Conservation (phyloP, 768 basidiomycete species). For the Hygrocybe punicea region DNA sequence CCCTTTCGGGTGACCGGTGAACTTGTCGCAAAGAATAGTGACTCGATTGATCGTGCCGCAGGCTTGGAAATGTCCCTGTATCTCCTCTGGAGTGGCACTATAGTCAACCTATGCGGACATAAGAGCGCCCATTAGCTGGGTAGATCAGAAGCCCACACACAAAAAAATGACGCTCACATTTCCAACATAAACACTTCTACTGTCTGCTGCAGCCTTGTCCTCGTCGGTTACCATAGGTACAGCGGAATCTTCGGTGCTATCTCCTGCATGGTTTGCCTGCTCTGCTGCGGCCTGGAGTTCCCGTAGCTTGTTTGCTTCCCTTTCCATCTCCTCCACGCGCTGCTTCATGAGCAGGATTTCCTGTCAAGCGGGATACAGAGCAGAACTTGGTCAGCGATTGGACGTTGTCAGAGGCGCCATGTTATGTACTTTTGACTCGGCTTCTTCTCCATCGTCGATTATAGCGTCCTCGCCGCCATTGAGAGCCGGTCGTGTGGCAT, state of each 20-base stretch:
- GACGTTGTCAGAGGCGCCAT: constrained; percentile 9
- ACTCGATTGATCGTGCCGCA: constrained; percentile 98
- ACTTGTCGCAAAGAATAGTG: constrained; percentile 99
- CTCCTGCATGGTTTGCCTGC: constrained; percentile 48
- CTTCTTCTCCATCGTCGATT: constrained; percentile 61
- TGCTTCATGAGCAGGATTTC: constrained; percentile 91
- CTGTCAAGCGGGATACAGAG: constrained; percentile 37
- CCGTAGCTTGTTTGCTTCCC: constrained; percentile 81
- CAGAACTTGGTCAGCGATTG: constrained; percentile 5
- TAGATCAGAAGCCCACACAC: constrained; percentile 7
- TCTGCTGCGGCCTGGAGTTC: constrained; percentile 81
- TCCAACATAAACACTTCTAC: constrained; percentile 89
- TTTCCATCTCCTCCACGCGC: constrained; percentile 89
- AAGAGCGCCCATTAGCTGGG: constrained; percentile 3
- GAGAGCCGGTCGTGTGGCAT: constrained; percentile 41
- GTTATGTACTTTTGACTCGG: constrained; percentile 52
- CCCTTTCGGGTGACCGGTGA: constrained; percentile 99
- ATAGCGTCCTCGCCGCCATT: constrained; percentile 35
- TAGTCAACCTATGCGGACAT: constrained; percentile 82
- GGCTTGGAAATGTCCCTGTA: constrained; percentile 94
- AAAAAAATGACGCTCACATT: constrained; percentile 63
- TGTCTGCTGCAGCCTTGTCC: constrained; percentile 76
- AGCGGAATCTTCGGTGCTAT: constrained; percentile 42
- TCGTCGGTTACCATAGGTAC: constrained; percentile 76
- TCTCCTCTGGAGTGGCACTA: constrained; percentile 94